Evolutionary conservation across 2,329 filamentous ascomycete genomes (phyloP).

Genomic region (Beauveria brongniartii): DNA sequence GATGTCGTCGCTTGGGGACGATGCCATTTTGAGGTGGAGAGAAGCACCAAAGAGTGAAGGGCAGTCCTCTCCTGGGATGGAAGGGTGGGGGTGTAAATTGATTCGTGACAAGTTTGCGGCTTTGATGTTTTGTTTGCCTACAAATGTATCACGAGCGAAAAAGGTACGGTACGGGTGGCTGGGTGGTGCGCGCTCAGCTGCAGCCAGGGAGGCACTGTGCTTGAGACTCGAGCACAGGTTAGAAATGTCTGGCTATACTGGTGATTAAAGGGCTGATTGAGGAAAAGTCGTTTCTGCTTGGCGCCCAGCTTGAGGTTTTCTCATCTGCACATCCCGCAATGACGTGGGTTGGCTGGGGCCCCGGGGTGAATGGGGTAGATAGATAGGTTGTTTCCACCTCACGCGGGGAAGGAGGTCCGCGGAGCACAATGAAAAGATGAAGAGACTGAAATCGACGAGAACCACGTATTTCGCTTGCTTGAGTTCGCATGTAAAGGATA

Average conservation of each 20-base stretch:
- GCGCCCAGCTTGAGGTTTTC: not conserved
- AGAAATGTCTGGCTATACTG: not conserved
- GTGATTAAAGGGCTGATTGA: not conserved
- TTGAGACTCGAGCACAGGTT: not conserved
- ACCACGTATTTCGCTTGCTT: not conserved
- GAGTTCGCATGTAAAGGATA: not conserved
- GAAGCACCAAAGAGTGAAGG: not conserved
- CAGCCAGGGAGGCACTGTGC: not conserved
- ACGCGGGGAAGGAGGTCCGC: not conserved
- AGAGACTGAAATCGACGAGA: not conserved
- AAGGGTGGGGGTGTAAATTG: not conserved
- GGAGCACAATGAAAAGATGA: not conserved
- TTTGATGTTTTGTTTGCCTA: slow-evolving; percentile 8
- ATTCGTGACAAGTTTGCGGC: not conserved
- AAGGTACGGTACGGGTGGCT: not conserved
- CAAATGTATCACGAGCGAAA: slow-evolving; percentile 6
- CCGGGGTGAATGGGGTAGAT: not conserved
- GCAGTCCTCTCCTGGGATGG: no score
- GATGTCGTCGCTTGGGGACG: slow-evolving; percentile 29
- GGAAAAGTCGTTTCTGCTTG: not conserved
- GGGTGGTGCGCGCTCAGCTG: not conserved
- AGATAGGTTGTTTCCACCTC: not conserved
- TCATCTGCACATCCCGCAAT: not conserved
- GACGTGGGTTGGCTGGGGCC: not conserved
- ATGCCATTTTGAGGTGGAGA: slow-evolving; percentile 25